A percentile compares a stretch with the other conserved stretches of the same genome.
Conservation (phyloP, 495 filamentous ascomycete species). For the Neurospora terricola region DNA sequence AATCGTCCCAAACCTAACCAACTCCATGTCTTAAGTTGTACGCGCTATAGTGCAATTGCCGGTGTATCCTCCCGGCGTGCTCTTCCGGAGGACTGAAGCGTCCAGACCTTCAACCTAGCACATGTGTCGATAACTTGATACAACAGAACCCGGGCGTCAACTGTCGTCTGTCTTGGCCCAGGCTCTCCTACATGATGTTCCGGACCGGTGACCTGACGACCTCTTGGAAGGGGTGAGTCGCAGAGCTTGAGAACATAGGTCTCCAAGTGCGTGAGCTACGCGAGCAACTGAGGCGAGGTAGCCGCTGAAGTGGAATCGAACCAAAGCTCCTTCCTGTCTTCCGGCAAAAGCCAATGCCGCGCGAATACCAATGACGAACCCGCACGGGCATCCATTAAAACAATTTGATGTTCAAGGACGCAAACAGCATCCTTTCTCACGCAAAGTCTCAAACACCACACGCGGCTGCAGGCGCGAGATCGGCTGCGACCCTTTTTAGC, state of each 20-base stretch:
- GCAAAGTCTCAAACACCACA: conserved; percentile 4
- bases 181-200: background rate
- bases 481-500: conserved; percentile 12
- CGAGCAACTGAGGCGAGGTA: background rate
- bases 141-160: background rate
- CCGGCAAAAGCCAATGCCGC: background rate
- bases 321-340: background rate
- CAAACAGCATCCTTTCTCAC: background rate
- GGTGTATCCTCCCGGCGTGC: conserved; percentile 11
- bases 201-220: background rate
- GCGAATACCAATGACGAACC: background rate
- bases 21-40: conserved; percentile 11
- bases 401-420: background rate
- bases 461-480: conserved; percentile 26
- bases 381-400: background rate
- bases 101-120: background rate
- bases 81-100: background rate
- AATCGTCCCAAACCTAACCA: conserved; percentile 16
- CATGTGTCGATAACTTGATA: background rate
- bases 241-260: background rate
- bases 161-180: background rate
- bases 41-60: conserved; percentile 23
- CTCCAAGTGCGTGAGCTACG: background rate
- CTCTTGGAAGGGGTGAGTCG: background rate
- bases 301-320: background rate